Evolutionary conservation across 140 eudicot species (phyloP).

Genomic region (Senecio squalidus): DNA sequence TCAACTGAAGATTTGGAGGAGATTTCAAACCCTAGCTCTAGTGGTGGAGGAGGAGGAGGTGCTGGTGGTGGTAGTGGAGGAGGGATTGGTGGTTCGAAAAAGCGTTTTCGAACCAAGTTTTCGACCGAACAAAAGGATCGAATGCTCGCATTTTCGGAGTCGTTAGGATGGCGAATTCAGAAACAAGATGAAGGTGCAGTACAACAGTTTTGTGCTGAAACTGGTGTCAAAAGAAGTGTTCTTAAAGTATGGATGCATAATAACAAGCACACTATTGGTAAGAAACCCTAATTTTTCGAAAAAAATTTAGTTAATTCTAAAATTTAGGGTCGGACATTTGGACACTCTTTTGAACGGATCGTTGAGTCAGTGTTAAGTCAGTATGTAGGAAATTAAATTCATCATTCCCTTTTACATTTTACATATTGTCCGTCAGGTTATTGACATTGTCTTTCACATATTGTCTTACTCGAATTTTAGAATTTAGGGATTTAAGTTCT

Average conservation of each 20-base stretch:
- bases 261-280: conserved; percentile 69
- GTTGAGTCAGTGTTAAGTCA: too few relatives aligned
- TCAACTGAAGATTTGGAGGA: conserved; percentile 64
- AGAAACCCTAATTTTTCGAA: conserved; percentile 49
- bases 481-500: too few relatives aligned
- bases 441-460: too few relatives aligned
- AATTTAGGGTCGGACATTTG: too few relatives aligned
- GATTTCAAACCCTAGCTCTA: conserved; percentile 71
- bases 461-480: too few relatives aligned
- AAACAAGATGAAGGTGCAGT: conserved; percentile 55
- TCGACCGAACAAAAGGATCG: conserved; percentile 60
- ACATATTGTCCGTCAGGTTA: too few relatives aligned
- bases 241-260: conserved; percentile 88
- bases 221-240: conserved; percentile 58
- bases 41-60: conserved; percentile 37
- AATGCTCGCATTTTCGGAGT: conserved; percentile 59
- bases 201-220: conserved; percentile 51
- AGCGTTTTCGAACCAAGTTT: conserved; percentile 63
- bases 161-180: conserved; percentile 62
- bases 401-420: too few relatives aligned
- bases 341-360: too few relatives aligned
- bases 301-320: too few relatives aligned
- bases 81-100: conserved; percentile 26
- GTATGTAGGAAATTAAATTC: too few relatives aligned
- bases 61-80: conserved; percentile 36